Conservation (phyloP, 768 basidiomycete species). For the Termitomyces sp. region DNA sequence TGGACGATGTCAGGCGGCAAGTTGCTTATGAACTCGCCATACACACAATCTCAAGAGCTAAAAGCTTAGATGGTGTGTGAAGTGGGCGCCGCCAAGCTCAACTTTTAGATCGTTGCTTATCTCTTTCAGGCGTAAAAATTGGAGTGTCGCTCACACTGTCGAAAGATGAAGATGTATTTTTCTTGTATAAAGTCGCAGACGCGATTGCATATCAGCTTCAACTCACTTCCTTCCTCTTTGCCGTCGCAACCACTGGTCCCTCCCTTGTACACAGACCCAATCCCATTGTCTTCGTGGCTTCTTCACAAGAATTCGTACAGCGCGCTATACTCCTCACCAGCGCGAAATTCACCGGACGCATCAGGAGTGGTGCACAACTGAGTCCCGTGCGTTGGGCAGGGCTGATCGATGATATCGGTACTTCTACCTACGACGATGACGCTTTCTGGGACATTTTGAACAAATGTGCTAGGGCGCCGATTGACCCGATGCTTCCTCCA, state of each 20-base stretch:
- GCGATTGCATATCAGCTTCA: conserved; percentile 37
- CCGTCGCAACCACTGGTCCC: conserved; percentile 43
- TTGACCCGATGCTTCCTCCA: conserved; percentile 59
- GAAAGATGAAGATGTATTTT: conserved; percentile 48
- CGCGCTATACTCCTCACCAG: conserved; percentile 59
- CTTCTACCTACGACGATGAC: conserved; percentile 52
- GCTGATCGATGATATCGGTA: conserved; percentile 48
- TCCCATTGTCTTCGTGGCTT: conserved; percentile 54
- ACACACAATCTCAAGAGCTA: conserved; percentile 44
- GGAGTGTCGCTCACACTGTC: conserved; percentile 60
- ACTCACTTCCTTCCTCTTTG: conserved; percentile 45
- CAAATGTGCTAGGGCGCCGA: conserved; percentile 52
- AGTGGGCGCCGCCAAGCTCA: background rate
- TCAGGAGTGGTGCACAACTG: background rate
- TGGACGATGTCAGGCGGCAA: conserved; percentile 57
- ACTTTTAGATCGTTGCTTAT: background rate
- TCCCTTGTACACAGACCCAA: conserved; percentile 23
- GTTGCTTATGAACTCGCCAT: conserved; percentile 55
- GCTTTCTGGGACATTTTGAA: conserved; percentile 69
- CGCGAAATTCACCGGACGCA: conserved; percentile 62
- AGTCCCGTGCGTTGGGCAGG: conserved; percentile 31
- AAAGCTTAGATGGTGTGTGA: conserved; percentile 38
- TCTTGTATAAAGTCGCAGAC: conserved; percentile 50
- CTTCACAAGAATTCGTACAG: conserved; percentile 51
- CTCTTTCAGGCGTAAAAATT: conserved; percentile 37